These are phyloP conservation scores for Coix lacrymajobi DNA, from an alignment of 176 grass and related monocot species.

Conservation along the genomic window DNA sequence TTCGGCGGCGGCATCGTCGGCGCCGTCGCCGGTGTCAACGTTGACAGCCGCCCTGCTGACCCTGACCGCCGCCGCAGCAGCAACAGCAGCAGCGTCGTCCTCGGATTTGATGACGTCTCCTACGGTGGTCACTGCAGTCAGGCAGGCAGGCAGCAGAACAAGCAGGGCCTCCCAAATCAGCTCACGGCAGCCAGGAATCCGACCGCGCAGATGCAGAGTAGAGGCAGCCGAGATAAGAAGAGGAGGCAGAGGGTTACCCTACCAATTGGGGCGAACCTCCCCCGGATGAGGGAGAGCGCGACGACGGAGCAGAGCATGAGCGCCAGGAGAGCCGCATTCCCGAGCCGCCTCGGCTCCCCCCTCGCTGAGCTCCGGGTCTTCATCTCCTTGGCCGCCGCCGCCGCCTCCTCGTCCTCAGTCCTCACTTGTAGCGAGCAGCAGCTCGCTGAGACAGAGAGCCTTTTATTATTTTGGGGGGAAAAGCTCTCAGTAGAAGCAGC, in stretches of 20 bases:
- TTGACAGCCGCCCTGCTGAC: neutral
- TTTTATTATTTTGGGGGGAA: neutral
- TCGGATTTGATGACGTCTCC: conserved; percentile 39
- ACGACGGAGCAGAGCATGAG: conserved; percentile 55
- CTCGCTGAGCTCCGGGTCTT: conserved; percentile 44
- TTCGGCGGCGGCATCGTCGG: neutral
- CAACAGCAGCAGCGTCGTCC: conserved; percentile 17
- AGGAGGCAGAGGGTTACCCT: neutral
- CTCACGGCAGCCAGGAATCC: neutral
- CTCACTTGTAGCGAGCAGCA: neutral
- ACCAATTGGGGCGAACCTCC: conserved; percentile 41
- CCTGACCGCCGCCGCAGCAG: neutral
- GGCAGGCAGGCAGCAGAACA: neutral
- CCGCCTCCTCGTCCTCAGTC: too few species aligned
- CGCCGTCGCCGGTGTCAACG: neutral
- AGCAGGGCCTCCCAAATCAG: conserved; percentile 8
- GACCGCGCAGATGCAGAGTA: neutral
- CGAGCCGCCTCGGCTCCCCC: conserved; percentile 30
- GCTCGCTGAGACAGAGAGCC: neutral
- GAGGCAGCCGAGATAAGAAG: neutral
- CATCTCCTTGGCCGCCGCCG: conserved; percentile 15
- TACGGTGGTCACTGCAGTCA: neutral
- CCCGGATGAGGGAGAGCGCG: conserved; percentile 55
- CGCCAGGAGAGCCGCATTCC: conserved; percentile 47
- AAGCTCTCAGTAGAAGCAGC: neutral